Conservation (phyloP, 495 filamentous ascomycete species). For the Penicillium angulare region DNA sequence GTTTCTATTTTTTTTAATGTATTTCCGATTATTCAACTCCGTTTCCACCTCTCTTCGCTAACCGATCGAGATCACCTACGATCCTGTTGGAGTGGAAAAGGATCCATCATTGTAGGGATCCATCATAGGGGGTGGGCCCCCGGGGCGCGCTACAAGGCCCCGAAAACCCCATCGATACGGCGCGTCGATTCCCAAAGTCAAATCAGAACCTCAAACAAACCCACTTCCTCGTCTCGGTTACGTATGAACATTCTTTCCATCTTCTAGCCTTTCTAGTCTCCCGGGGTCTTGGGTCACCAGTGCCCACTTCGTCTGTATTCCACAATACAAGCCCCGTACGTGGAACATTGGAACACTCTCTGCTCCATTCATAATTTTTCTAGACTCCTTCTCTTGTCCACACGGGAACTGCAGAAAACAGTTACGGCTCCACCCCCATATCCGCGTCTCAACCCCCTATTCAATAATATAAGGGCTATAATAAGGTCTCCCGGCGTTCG, state of each 20-base stretch:
- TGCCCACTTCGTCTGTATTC: neutral
- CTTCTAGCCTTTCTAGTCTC: constrained; percentile 40
- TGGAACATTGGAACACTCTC: constrained; percentile 14
- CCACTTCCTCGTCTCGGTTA: constrained; percentile 36
- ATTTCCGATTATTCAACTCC: neutral
- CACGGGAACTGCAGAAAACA: constrained; percentile 12
- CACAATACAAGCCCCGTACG: constrained; percentile 3
- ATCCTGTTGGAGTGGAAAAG: constrained; percentile 11
- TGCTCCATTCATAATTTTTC: too few species aligned
- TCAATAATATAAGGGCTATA: neutral
- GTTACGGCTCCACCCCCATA: constrained; percentile 19
- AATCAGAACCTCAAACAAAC: constrained; percentile 19
- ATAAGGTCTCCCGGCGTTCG: too few species aligned
- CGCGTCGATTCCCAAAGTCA: neutral
- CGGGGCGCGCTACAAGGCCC: constrained; percentile 1
- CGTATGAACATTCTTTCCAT: constrained; percentile 39
- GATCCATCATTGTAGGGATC: constrained; percentile 4
- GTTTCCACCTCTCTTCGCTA: neutral
- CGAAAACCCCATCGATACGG: neutral
- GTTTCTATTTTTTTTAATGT: neutral
- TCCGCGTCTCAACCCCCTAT: constrained; percentile 1
- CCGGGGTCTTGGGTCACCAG: constrained; percentile 18
- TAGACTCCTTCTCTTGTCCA: constrained; percentile 20
- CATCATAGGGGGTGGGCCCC: constrained; percentile 17
- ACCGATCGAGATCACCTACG: constrained; percentile 5